Evolutionary conservation across 2,329 filamentous ascomycete species (phyloP), one percentile per base, ranked within the genome.

Genomic region (Colletotrichum salicis): DNA sequence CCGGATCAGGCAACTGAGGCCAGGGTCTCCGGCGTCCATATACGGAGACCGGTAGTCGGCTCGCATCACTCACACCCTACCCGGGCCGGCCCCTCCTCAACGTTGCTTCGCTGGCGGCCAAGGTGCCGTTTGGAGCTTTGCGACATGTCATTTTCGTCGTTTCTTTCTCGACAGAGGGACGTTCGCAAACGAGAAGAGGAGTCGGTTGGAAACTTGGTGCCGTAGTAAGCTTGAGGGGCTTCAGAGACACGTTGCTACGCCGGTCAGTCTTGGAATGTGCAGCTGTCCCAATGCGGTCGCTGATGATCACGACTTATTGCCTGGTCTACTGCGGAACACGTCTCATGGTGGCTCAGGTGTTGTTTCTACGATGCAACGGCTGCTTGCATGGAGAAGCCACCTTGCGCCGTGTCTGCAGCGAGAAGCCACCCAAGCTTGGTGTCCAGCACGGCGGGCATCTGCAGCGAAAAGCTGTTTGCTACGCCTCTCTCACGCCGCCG

Each of bases 41-140:
- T 22, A 71, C 56, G 52, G 62, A 60, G 70, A 71, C 71, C 70
- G 70, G 70, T 61, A 71, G 55, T 71, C 70, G 70, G 70, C 55
- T 72, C 67, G 67, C 56, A 66, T 52, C 55, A 45, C 54, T 61
- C 70, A 66, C 66, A 66, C 67, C 60, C 67, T 57, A 31, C 55
- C 70, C 48, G 67, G 56, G 45, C 64, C 67, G 56, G 48, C 12
- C 56, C 67, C 41, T 48, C 51, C 57, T 64, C 45, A 41, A 64
- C 65, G 59, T 64, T 71, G 69, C 69, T 64, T 69, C 54, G 69
- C 54, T 71, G 69, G 55, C 69, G 52, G 45, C 64, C 65, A 51
- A 55, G 45, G 61, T 67, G 51, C 52, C 24, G 29, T 45, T 48
- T 31, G 33, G 58, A 22, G 64, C 24, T 62, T 67, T 71, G 8